A percentile compares a stretch with the other conserved stretches of the same genome.
Conservation (phyloP, 2,329 filamentous ascomycete species). For the Stemphylium lycopersici region DNA sequence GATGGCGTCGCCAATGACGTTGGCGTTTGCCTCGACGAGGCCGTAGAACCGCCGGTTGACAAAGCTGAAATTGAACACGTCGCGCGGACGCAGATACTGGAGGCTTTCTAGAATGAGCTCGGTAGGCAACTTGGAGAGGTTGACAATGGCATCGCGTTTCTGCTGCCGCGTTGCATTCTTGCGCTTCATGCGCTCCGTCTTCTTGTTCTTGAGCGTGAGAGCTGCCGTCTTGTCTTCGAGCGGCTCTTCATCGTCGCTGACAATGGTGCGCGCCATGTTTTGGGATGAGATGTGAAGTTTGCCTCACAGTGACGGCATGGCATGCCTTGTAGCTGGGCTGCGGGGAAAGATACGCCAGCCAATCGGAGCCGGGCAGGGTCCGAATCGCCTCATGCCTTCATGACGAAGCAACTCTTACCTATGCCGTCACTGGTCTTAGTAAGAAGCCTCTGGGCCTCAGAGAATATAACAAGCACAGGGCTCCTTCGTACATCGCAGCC, state of each 20-base stretch:
- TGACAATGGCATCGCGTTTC: conserved; percentile 40
- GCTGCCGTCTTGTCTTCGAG: conserved; percentile 58
- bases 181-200: conserved; percentile 57
- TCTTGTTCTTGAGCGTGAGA: conserved; percentile 59
- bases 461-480: not conserved
- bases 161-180: conserved; percentile 42
- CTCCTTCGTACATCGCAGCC: no score
- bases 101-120: conserved; percentile 61
- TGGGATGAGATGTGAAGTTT: not conserved
- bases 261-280: conserved; percentile 31
- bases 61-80: conserved; percentile 56
- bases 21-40: conserved; percentile 56
- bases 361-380: conserved; percentile 12
- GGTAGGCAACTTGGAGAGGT: conserved; percentile 57
- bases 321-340: conserved; percentile 1
- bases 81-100: conserved; percentile 56
- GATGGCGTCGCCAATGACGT: conserved; percentile 53
- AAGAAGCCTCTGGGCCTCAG: not conserved
- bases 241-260: conserved; percentile 48
- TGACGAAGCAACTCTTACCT: not conserved
- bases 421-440: not conserved
- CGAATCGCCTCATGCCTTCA: conserved; percentile 3
- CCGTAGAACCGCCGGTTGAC: conserved; percentile 51
- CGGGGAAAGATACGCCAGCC: conserved; percentile 9
- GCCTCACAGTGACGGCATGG: conserved; percentile 9